Evolutionary conservation across 2,329 filamentous ascomycete genomes (phyloP).

Genomic region (Ophiostoma sp.): DNA sequence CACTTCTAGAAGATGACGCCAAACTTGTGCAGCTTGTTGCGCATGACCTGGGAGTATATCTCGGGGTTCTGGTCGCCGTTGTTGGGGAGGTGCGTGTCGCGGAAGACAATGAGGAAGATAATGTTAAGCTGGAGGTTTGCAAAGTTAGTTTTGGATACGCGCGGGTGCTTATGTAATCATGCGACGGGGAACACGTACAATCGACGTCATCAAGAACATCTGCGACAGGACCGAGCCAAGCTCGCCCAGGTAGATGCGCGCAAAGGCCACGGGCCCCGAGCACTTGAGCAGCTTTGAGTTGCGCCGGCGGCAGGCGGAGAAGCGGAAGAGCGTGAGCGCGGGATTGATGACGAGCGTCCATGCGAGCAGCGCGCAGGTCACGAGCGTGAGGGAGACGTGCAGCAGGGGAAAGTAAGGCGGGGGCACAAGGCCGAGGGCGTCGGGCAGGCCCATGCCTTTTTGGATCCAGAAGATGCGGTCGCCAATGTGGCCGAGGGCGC

Average conservation of each 20-base stretch:
- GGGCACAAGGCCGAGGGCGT: slow-evolving; percentile 21
- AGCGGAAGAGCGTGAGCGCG: not conserved
- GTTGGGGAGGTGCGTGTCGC: slow-evolving; percentile 6
- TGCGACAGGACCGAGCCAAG: slow-evolving; percentile 1
- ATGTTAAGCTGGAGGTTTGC: slow-evolving; percentile 20
- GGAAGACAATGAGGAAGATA: slow-evolving; percentile 20
- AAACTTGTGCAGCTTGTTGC: slow-evolving; percentile 22
- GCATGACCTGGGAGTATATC: slow-evolving; percentile 23
- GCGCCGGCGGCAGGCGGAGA: slow-evolving; percentile 14
- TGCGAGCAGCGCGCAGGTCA: slow-evolving; percentile 9
- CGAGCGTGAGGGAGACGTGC: slow-evolving; percentile 20
- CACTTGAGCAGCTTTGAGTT: slow-evolving; percentile 4
- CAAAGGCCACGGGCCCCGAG: slow-evolving; percentile 4
- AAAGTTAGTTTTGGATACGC: too few relatives aligned
- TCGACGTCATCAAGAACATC: slow-evolving; percentile 16
- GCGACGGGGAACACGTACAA: not conserved
- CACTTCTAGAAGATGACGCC: slow-evolving; percentile 17
- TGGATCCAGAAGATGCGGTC: slow-evolving; percentile 22
- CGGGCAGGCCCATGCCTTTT: slow-evolving; percentile 21
- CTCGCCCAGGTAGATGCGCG: slow-evolving; percentile 6
- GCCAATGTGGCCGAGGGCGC: slow-evolving; percentile 20
- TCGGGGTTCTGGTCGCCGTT: slow-evolving; percentile 21
- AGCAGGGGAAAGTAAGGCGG: slow-evolving; percentile 24
- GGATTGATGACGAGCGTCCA: slow-evolving; percentile 14
- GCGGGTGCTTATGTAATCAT: not conserved